Evolutionary conservation across 2,329 filamentous ascomycete genomes (phyloP).

Genomic region (Stemphylium vesicarium): DNA sequence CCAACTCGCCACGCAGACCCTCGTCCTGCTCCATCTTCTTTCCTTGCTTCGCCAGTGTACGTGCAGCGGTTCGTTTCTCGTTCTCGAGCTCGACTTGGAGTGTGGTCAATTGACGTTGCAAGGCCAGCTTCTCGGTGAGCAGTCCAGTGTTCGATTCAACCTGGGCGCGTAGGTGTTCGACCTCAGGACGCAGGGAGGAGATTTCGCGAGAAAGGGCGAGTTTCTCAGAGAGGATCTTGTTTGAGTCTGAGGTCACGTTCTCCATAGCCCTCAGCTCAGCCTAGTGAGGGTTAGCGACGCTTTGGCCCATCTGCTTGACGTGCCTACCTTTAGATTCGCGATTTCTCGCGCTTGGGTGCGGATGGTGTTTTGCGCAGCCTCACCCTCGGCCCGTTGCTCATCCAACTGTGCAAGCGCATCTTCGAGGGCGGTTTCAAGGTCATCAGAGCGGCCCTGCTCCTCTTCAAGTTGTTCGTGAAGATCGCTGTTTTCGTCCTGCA

Average conservation of each 20-base stretch:
- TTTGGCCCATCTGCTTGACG: slow-evolving; percentile 45
- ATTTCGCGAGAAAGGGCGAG: slow-evolving; percentile 66
- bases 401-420: slow-evolving; percentile 56
- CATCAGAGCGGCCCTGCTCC: slow-evolving; percentile 66
- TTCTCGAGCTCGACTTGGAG: slow-evolving; percentile 83
- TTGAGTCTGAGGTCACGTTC: slow-evolving; percentile 70
- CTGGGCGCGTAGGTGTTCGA: slow-evolving; percentile 67
- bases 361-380: slow-evolving; percentile 58
- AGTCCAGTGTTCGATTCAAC: slow-evolving; percentile 68
- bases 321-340: slow-evolving; percentile 63
- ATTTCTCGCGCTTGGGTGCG: slow-evolving; percentile 61
- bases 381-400: slow-evolving; percentile 54
- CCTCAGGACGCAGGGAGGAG: slow-evolving; percentile 63
- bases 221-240: slow-evolving; percentile 72
- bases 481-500: slow-evolving; percentile 75
- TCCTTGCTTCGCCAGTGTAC: slow-evolving; percentile 58
- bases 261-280: slow-evolving; percentile 74
- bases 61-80: slow-evolving; percentile 73
- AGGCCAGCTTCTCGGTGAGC: slow-evolving; percentile 77
- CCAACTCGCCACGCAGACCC: slow-evolving; percentile 53
- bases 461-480: slow-evolving; percentile 68
- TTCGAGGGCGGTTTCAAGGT: slow-evolving; percentile 58
- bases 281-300: slow-evolving; percentile 52
- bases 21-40: slow-evolving; percentile 58
- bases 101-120: slow-evolving; percentile 78